Evolutionary conservation across 106 monocot species (phyloP).

Genomic region (Dendrobium officinale): DNA sequence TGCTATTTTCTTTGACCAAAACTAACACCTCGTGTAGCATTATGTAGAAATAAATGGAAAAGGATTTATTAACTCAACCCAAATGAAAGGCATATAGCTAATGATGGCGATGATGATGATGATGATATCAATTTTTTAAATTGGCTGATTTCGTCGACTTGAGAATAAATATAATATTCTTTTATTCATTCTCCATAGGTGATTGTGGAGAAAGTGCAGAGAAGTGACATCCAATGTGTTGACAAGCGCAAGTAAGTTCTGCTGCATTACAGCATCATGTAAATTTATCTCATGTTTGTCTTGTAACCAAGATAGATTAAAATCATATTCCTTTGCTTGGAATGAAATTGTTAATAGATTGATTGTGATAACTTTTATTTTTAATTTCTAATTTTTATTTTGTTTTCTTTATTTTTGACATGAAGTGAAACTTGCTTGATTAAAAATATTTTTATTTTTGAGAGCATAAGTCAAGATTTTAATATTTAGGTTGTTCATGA

Average conservation of each 20-base stretch:
- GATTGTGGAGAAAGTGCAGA: slow-evolving; percentile 28
- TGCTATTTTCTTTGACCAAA: not conserved
- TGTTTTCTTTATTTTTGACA: too few species aligned
- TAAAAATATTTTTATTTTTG: too few species aligned
- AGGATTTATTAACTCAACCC: not conserved
- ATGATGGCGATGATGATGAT: not conserved
- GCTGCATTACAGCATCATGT: not conserved
- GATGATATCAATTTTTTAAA: not conserved
- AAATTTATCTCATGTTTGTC: not conserved
- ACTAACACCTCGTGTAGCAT: not conserved
- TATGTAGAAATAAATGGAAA: not conserved
- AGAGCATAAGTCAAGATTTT: too few species aligned
- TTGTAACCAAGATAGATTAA: not conserved
- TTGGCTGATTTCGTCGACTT: not conserved
- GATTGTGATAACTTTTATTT: too few species aligned
- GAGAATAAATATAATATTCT: not conserved
- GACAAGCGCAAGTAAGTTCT: slow-evolving; percentile 28
- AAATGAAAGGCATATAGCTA: not conserved
- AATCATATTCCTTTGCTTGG: not conserved
- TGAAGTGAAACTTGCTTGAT: too few species aligned
- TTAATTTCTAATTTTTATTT: too few species aligned
- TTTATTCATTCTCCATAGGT: slow-evolving; percentile 15
- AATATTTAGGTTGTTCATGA: too few species aligned
- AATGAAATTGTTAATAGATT: not conserved
- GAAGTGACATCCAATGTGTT: slow-evolving; percentile 22